A percentile compares a stretch with the other conserved stretches of the same genome.
Conservation (phyloP, 345 rosid genomes). For the Corchorus olitorius region DNA sequence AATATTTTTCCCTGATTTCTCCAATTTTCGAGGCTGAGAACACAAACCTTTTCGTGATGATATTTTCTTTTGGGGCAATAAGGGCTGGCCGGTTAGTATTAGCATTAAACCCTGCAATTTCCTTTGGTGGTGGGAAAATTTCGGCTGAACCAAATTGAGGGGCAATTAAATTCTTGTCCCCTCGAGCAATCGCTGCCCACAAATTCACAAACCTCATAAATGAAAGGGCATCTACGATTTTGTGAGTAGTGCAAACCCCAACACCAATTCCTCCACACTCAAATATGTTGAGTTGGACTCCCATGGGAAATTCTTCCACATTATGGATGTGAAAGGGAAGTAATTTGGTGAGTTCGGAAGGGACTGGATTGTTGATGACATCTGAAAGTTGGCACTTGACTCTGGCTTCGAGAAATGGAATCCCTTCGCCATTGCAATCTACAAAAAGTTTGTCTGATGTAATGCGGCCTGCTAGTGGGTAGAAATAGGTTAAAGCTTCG, state of each 20-base stretch:
- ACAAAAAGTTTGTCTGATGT: background rate
- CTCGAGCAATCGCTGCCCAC: background rate
- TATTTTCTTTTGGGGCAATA: background rate
- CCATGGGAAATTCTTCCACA: background rate
- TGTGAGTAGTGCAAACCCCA: background rate
- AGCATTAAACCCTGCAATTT: background rate
- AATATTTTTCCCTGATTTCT: background rate
- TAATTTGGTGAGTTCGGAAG: background rate
- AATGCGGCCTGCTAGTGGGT: background rate
- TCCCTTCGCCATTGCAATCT: background rate
- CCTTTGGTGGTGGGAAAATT: no score
- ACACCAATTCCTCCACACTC: background rate
- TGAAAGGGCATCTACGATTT: background rate
- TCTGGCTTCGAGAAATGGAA: background rate
- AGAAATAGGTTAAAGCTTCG: background rate
- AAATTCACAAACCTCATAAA: background rate
- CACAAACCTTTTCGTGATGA: background rate
- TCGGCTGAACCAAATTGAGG: no score
- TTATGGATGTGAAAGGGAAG: background rate
- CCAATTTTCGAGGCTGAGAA: background rate
- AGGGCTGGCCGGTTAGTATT: no score
- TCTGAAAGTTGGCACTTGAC: background rate
- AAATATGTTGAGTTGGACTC: background rate
- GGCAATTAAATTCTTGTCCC: background rate
- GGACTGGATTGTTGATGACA: background rate